Evolutionary conservation across 805 yeast genomes (phyloP), one percentile per base, ranked within the genome.

Genomic region (Monosporozyma aerobia): DNA sequence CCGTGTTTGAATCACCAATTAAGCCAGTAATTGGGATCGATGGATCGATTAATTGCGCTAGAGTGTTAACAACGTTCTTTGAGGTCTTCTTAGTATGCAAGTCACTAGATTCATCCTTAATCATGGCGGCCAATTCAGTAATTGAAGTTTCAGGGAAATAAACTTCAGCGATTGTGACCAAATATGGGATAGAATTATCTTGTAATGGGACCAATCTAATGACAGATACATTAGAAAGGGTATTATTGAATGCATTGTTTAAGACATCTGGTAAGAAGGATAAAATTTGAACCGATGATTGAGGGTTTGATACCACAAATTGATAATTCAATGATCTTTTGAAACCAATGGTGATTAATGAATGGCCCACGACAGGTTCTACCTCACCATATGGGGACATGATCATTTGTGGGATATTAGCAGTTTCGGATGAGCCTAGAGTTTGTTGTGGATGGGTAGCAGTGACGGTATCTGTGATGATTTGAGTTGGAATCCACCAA

Each of bases 81-180:
- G 76, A 59, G 59, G 78, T 78, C 22, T 82, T 76, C 64, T 82
- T 81, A 50, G 73, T 59, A 70, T 85, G 92, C 48, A 94, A 65
- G 23, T 60, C 54, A 6, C 96, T 87, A 5, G 40, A 25, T 11
- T 39, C 14, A 52, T 75, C 71, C 49, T 86, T 82, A 45, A 92
- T 68, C 44, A 74, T 67, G 19, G 68, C 68, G 53, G 79, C 78
- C 56, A 92, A 73, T 0, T 72, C 64, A 1, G 65, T 59, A n/a
- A 87, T 77, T 35, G 76, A 69, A 13, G 68, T 65, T 9, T 71
- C 65, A 19, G 96, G 96, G 72, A 89, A 85, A 65, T 86, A 89
- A 52, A 88, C 85, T 65, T 85, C 85, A 5, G 97, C 98, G 54
- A 90, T 87, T 0, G 97, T 86, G 52, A 87, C 88, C 54, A 88